Evolutionary conservation across 495 filamentous ascomycete species (phyloP).

Genomic region (Melanomma pulvis-pyrius): DNA sequence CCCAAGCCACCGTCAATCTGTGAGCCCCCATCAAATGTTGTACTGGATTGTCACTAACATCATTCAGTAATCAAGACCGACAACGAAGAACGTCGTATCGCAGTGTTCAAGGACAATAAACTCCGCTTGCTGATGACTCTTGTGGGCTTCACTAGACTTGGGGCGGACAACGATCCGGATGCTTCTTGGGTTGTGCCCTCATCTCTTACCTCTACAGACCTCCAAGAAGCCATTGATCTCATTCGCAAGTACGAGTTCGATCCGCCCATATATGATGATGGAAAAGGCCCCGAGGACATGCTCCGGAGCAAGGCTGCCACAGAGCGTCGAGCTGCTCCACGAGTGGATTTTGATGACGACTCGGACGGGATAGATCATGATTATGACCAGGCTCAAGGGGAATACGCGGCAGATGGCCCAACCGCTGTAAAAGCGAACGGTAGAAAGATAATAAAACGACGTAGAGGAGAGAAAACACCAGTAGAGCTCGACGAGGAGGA

Average conservation of each 20-base stretch:
- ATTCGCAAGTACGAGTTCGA: constrained; percentile 74
- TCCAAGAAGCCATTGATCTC: constrained; percentile 62
- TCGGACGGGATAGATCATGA: constrained; percentile 48
- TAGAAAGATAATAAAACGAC: constrained; percentile 57
- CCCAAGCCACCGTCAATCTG: constrained; percentile 49
- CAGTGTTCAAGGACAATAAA: constrained; percentile 87
- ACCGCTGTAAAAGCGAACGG: constrained; percentile 55
- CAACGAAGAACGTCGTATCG: constrained; percentile 66
- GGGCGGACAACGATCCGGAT: constrained; percentile 69
- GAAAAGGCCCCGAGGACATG: constrained; percentile 70
- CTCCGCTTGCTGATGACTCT: constrained; percentile 84
- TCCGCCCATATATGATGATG: constrained; percentile 72
- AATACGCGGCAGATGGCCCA: constrained; percentile 75
- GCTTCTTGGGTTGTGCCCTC: constrained; percentile 81
- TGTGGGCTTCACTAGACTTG: constrained; percentile 69
- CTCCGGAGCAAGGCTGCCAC: constrained; percentile 68
- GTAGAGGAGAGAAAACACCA: constrained; percentile 49
- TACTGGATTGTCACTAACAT: constrained; percentile 28
- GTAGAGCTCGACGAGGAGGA: constrained; percentile 53
- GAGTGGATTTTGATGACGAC: constrained; percentile 53
- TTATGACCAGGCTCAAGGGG: constrained; percentile 52
- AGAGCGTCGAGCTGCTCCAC: constrained; percentile 52
- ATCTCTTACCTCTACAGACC: constrained; percentile 58
- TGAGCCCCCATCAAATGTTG: constrained; percentile 43
- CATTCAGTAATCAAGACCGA: constrained; percentile 64